Evolutionary conservation across 1,284 basidiomycete genomes (phyloP), one percentile per base, ranked within the genome.

Genomic region (Amylostereum areolatum): DNA sequence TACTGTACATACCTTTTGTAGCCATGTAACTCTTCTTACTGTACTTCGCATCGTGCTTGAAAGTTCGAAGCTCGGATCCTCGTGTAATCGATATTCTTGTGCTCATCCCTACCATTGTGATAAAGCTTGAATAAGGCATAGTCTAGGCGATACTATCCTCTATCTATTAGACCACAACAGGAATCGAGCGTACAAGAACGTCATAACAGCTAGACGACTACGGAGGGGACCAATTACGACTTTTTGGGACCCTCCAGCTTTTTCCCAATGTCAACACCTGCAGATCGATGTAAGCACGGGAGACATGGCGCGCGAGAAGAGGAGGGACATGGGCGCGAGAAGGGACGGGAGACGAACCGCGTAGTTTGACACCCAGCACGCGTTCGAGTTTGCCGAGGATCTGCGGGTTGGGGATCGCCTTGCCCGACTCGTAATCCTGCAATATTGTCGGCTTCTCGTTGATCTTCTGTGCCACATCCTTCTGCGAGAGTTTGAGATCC

Each of bases 311-410:
- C 43, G 33, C n/a, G n/a, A 32, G 30, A 12, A 48, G 40, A 46
- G 9, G 11, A 50, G 39, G 29, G 3, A 35, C 25, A 50, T 33
- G 28, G 29, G 31, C 12, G 48, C 33, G 9, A 41, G 32, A 41
- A 48, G 34, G 8, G 10, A 25, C 3, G 31, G 31, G 30, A 28
- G 6, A 72, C 78, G 45, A 65, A 81, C 94, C 95, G 61, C 96
- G 82, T 52, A 99, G 81, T 71, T 98, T 99, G 61, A 99, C 88
- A 48, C 85, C 89, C 57, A 99, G 78, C 40, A 76, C 74, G 47
- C 94, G 81, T 74, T 99, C 96, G 59, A 98, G 83, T 78, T 98
- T 98, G 55, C 79, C 78, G 30, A 99, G 79, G 58, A 99, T 85
- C 64, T 92, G 89, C 42, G 91, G 76, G 67, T 90, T 95, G 36